Evolutionary conservation across 495 filamentous ascomycete genomes (phyloP), one percentile per base, ranked within the genome.

Genomic region (Thozetella sp.): DNA sequence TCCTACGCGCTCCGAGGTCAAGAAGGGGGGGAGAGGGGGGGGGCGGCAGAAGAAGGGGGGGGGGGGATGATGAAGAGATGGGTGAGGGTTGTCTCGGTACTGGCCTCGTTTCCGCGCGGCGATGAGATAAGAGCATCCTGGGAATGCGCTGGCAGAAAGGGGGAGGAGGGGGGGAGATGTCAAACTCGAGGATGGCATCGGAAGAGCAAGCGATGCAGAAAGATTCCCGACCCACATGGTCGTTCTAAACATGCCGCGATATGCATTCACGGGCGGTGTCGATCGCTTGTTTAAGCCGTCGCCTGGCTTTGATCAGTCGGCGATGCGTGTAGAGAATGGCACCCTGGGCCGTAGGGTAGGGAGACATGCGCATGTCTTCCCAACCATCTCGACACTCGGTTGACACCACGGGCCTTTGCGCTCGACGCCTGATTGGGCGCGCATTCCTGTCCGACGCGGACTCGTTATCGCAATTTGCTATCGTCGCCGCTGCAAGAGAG

Each of bases 381-480:
- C 61, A 55, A 56, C 56, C 57, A 4, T 30, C 34, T 43, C 19
- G 17, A 15, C 43, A 57, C 61, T 67, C 57, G 46, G 58, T 52
- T 19, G 51, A 62, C 63, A 63, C 63, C 58, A 56, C 46, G 34
- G 43, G 37, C 54, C 19, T 64, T 66, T 66, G 68, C 66, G 66
- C 63, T 68, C 58, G 45, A 51, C 6, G 19, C 6, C 22, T 65
- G 62, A 65, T 68, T 68, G 65, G 65, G 34, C 40, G 3, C 20
- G 10, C 24, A 10, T 20, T 56, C 26, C 55, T 56, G 61, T 61
- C 55, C 58, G 56, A 57, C 24, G 52, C 54, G 58, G 58, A 57
- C 53, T 59, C 48, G 50, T 55, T 30, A 23, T 54, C 9, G n/a
- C 50, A 37, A 54, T 60, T 60, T 50, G 57, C 34, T 37, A 37